A percentile compares a stretch with the other conserved stretches of the same genome.
These are phyloP conservation scores for Vaccinium vitisidaea DNA, from an alignment of 148 eudicot genomes.

Conservation along the genomic window DNA sequence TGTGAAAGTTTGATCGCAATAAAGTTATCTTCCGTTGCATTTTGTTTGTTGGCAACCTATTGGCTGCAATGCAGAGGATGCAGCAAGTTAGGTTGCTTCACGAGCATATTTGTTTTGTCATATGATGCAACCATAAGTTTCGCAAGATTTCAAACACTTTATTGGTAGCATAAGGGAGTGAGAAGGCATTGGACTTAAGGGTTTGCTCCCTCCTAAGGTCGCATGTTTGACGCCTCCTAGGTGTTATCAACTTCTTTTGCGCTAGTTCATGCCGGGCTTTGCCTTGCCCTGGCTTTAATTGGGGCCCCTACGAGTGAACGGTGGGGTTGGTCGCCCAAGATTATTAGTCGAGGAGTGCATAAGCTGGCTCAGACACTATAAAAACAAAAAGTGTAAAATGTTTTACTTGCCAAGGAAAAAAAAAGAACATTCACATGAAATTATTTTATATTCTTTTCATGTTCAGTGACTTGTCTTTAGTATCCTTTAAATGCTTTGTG, in stretches of 20 bases:
- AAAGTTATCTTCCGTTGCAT: neutral
- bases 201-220: too few relatives aligned
- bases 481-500: constrained; percentile 7
- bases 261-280: too few relatives aligned
- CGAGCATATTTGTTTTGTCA: neutral
- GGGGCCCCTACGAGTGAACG: too few relatives aligned
- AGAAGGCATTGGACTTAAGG: neutral
- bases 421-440: neutral
- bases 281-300: too few relatives aligned
- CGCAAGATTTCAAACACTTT: neutral
- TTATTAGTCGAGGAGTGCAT: too few relatives aligned
- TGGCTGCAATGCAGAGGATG: neutral
- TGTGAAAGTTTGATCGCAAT: neutral
- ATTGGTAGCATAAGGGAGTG: neutral
- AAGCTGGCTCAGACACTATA: too few relatives aligned
- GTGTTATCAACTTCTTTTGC: too few relatives aligned
- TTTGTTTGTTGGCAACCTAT: neutral
- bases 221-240: too few relatives aligned
- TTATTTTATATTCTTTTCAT: neutral
- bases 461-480: constrained; percentile 9
- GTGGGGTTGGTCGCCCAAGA: too few relatives aligned
- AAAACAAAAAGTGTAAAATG: neutral
- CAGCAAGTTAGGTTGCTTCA: neutral
- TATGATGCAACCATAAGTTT: neutral
- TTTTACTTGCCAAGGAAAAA: neutral